Base-by-base conservation (phyloP, 73 alveolate genomes). In the Uronychia setigera region DNA sequence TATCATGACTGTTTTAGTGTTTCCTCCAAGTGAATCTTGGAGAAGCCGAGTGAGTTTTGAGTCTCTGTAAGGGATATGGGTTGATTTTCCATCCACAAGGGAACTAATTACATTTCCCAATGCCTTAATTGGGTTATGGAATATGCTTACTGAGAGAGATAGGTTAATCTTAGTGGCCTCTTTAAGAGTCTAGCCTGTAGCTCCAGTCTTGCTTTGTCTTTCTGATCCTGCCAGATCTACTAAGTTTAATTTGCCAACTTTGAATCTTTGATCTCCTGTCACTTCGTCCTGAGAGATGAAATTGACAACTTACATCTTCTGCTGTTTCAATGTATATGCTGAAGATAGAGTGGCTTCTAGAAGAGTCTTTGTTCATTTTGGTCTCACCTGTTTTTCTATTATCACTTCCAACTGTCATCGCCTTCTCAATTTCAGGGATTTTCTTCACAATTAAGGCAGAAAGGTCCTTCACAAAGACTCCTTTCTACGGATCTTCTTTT, bases 51-150 rank as follows among this genome's bases (percentile, higher is more conserved):
- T 98, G 60, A 98, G 92, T 91, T 97, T 98, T 26, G 99, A 96
- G 91, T 98, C 99, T 83, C 99, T 94, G 85, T 98, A 98, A 30
- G 99, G 99, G 28, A 98, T 94, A 88, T 98, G 99, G 77, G 93
- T 82, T 30, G 96, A 80, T 82, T 96, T 97, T 33, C 97, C 97
- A 90, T 96, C 99, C 26, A 97, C 99, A 74, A 98, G 90, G 58
- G 98, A 97, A 81, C 97, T 95, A 13, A 98, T 98, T 29, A 98
- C 99, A 92, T 96, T 96, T 59, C 99, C 99, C 78, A 98, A 90
- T 32, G 99, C 98, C 33, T 74, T 33, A n/a, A 35, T 26, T 28
- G 88, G 28, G 33, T 46, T 46, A n/a, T n/a, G n/a, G n/a, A n/a
- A 5, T 92, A 87, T 32, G 96, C 89, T 59, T 92, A 86, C 31